These are phyloP conservation scores for Tilletia caries DNA, from an alignment of 1,284 basidiomycete species.

Conservation along the genomic window DNA sequence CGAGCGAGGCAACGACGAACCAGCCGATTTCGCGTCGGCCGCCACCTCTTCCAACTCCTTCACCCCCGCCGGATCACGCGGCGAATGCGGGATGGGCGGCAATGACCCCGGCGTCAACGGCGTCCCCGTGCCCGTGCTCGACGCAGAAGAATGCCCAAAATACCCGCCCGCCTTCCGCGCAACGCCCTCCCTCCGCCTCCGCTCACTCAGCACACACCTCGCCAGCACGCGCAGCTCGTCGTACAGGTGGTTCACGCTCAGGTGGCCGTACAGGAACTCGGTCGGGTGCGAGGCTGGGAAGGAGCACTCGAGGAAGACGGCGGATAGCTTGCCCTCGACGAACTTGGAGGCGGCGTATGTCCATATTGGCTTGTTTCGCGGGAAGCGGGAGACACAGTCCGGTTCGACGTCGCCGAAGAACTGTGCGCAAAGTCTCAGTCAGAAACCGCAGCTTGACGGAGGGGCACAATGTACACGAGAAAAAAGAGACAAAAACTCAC, in stretches of 20 bases:
- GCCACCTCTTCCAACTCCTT: conserved; percentile 2
- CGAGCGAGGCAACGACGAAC: too few species aligned
- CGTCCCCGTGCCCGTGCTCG: not conserved
- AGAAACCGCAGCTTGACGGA: too few species aligned
- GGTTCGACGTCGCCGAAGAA: conserved; percentile 52
- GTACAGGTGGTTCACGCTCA: conserved; percentile 40
- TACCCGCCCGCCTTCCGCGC: not conserved
- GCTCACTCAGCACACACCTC: conserved; percentile 29
- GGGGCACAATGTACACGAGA: too few species aligned
- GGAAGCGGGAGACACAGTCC: conserved; percentile 36
- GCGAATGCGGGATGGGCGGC: conserved; percentile 15
- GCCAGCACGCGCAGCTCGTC: conserved; percentile 42
- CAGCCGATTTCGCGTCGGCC: not conserved
- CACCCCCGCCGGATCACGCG: conserved; percentile 27
- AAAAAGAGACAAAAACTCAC: not conserved
- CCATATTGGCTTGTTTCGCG: conserved; percentile 42
- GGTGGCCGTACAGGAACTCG: conserved; percentile 44
- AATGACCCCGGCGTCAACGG: conserved; percentile 19
- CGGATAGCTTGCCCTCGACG: conserved; percentile 34
- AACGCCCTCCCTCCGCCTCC: conserved; percentile 18
- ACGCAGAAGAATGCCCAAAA: not conserved
- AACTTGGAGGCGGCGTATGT: conserved; percentile 38
- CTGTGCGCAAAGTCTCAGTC: too few species aligned
- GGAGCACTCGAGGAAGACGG: conserved; percentile 49
- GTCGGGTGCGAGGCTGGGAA: conserved; percentile 41